Conservation (phyloP, 768 basidiomycete species). For the Boletus tomentosulus region DNA sequence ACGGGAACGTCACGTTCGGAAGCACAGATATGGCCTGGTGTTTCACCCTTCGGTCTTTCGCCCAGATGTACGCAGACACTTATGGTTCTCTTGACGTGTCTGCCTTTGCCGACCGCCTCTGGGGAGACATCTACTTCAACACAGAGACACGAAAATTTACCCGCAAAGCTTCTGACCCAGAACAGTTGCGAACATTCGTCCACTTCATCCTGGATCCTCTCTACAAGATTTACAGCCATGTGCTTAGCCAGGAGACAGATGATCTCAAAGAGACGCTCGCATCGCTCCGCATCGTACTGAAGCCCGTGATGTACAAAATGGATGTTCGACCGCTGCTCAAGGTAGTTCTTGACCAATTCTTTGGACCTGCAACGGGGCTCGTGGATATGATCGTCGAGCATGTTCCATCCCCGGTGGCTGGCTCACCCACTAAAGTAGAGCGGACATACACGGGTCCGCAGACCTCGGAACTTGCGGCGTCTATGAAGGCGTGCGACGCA, state of each 20-base stretch:
- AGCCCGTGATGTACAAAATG: slow-evolving; percentile 97
- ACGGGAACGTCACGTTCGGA: slow-evolving; percentile 95
- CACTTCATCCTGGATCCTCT: slow-evolving; percentile 95
- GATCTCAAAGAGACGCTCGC: slow-evolving; percentile 74
- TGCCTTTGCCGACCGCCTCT: slow-evolving; percentile 85
- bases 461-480: slow-evolving; percentile 67
- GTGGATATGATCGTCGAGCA: slow-evolving; percentile 90
- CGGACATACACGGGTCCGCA: slow-evolving; percentile 87
- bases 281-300: slow-evolving; percentile 77
- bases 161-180: slow-evolving; percentile 71
- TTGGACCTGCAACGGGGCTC: slow-evolving; percentile 84
- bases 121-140: slow-evolving; percentile 98
- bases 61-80: slow-evolving; percentile 93
- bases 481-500: slow-evolving; percentile 81
- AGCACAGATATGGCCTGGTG: slow-evolving; percentile 98
- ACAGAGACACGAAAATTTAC: slow-evolving; percentile 82
- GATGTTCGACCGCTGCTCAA: slow-evolving; percentile 93
- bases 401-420: slow-evolving; percentile 76
- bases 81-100: slow-evolving; percentile 83
- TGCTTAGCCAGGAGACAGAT: slow-evolving; percentile 92
- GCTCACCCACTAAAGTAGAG: slow-evolving; percentile 64
- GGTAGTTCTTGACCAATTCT: slow-evolving; percentile 93
- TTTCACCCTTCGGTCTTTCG: slow-evolving; percentile 91
- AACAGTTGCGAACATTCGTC: slow-evolving; percentile 81
- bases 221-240: slow-evolving; percentile 95